Percentiles rank a stretch among this genome's conserved stretches.
Evolutionary conservation across 148 eudicot genomes (phyloP).

Genomic region (Diospyros kaki): DNA sequence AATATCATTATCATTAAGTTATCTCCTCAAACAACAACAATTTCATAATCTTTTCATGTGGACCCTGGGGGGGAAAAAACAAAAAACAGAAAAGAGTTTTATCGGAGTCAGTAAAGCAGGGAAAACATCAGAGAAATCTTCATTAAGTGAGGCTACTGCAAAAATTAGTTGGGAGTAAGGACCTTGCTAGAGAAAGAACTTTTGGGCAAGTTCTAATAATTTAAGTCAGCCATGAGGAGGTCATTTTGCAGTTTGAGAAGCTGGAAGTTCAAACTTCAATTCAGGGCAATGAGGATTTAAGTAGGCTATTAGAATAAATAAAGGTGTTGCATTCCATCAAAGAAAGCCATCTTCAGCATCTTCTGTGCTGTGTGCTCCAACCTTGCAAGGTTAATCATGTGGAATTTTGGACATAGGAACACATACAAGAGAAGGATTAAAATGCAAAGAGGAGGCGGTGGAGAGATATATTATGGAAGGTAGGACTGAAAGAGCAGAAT

Average conservation of each 20-base stretch:
- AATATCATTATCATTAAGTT: constrained; percentile 5
- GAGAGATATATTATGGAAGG: background rate
- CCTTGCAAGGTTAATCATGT: no score
- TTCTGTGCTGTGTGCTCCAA: background rate
- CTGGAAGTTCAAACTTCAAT: background rate
- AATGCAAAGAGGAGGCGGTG: no score
- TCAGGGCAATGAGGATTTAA: background rate
- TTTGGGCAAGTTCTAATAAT: background rate
- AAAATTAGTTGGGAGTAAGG: background rate
- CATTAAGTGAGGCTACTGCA: background rate
- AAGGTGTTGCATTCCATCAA: background rate
- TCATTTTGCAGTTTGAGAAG: background rate
- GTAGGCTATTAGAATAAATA: background rate
- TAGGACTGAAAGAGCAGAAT: background rate
- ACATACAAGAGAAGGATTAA: no score
- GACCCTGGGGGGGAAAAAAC: no score
- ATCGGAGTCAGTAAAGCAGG: background rate
- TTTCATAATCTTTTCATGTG: background rate
- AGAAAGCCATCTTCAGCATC: background rate
- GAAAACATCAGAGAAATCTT: background rate
- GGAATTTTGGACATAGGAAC: background rate
- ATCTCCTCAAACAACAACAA: constrained; percentile 1
- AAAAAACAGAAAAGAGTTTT: background rate
- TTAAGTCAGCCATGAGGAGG: background rate
- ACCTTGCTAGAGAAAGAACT: background rate